Base-by-base conservation (phyloP, 768 basidiomycete species). In the Lactarius psammicola region DNA sequence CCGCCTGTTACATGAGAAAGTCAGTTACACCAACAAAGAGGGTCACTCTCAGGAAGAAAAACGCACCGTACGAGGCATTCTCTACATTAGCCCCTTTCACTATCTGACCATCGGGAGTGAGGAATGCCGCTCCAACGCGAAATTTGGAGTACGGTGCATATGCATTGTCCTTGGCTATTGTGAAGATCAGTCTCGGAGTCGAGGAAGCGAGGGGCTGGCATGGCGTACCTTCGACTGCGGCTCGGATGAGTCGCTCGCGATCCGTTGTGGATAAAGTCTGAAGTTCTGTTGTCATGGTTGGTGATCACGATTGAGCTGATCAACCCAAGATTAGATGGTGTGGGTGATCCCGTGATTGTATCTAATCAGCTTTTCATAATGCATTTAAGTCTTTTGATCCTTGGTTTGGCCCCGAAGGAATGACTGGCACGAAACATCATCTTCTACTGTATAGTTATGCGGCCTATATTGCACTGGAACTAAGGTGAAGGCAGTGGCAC, bases 61-160 rank as follows among this genome's bases (percentile, higher is more conserved):
- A 64, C 40, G 59, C 64, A 94, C 95, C 94, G 72, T 93, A 92
- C 0, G 90, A 89, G 0, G 94, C 94, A 71, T 97, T 98, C 79
- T 99, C 96, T 66, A 98, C 83, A 74, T 97, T 98, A 36, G 90
- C 88, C 6, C 96, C 95, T 67, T 84, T 88, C 65, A 96, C 85
- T 26, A 96, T 84, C 10, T 79, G 75, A 0, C 91, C 92, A 51
- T 89, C 84, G 0, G 82, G 73, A 2, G 87, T 79, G 20, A 97
- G 76, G 13, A 98, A 76, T 1, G 94, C 92, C 0, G 95, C 95
- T 0, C 96, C 96, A 18, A 98, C 96, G 8, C 89, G 86, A 74
- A 99, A 97, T 33, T 93, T 88, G 33, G 94, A 95, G 77, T 98
- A 33, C 0, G 87, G 92, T 38, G 79, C 84, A 75, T 97, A 95